These are phyloP conservation scores for Fusarium proliferatum DNA, from an alignment of 2,329 filamentous ascomycete species.

Conservation along the genomic window DNA sequence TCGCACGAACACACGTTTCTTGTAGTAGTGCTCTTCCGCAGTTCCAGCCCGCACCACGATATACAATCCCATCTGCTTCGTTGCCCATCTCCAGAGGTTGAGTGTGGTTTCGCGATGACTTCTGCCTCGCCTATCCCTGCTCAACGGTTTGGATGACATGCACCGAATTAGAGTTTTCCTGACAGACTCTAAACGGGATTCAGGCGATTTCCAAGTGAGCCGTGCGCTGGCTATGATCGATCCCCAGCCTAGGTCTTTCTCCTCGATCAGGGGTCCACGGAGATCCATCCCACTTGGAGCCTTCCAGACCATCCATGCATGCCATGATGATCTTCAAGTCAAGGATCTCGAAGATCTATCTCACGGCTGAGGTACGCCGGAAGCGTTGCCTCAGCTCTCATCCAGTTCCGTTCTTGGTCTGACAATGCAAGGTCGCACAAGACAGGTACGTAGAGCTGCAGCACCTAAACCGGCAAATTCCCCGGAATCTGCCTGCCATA, in stretches of 20 bases:
- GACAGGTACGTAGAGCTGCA: not conserved
- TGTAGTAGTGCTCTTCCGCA: not conserved
- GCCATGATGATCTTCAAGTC: conserved; percentile 49
- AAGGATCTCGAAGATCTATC: conserved; percentile 56
- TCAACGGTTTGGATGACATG: not conserved
- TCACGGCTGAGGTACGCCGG: conserved; percentile 46
- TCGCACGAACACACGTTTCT: not conserved
- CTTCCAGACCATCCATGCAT: conserved; percentile 52
- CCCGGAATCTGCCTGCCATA: conserved; percentile 36
- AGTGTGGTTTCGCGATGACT: not conserved
- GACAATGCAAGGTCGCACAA: conserved; percentile 14
- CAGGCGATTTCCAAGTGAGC: not conserved
- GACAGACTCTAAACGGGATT: not conserved
- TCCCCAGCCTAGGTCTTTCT: conserved; percentile 61
- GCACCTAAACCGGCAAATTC: conserved; percentile 4
- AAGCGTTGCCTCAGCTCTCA: conserved; percentile 44
- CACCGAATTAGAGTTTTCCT: conserved; percentile 10
- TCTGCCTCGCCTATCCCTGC: not conserved
- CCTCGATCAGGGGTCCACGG: conserved; percentile 39
- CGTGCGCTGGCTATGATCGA: not conserved
- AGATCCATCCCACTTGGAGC: conserved; percentile 48
- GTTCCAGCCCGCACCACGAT: not conserved
- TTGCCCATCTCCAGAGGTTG: not conserved
- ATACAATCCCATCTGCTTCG: not conserved
- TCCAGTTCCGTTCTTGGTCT: conserved; percentile 46